Conservation (phyloP, 2,329 filamentous ascomycete species). For the Curvularia lunata region DNA sequence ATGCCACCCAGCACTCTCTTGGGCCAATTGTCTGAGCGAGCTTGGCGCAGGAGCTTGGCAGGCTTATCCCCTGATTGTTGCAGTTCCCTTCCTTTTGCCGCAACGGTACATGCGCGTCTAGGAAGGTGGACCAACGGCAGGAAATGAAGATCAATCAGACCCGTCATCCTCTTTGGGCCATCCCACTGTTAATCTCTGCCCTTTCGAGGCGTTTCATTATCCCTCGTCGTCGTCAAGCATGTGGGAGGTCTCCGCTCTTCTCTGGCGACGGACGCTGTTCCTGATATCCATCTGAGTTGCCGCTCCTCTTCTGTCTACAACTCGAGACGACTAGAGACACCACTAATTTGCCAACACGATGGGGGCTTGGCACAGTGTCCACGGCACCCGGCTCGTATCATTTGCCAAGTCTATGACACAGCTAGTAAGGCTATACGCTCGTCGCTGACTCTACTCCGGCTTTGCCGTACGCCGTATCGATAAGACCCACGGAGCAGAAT, state of each 20-base stretch:
- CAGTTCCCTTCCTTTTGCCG: slow-evolving; percentile 13
- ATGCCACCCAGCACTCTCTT: slow-evolving; percentile 27
- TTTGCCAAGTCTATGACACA: neutral
- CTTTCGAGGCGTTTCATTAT: neutral
- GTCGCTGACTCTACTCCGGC: neutral
- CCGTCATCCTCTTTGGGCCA: neutral
- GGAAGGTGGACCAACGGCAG: slow-evolving; percentile 9
- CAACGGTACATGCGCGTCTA: slow-evolving; percentile 2
- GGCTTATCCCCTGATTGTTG: slow-evolving; percentile 26
- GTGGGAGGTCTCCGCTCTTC: neutral
- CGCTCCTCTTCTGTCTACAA: neutral
- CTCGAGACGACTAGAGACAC: neutral
- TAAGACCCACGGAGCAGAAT: neutral
- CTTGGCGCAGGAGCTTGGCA: slow-evolving; percentile 32
- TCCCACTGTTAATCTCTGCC: neutral
- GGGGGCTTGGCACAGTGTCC: neutral
- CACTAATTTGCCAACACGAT: neutral
- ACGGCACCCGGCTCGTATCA: neutral
- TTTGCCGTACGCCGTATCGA: neutral
- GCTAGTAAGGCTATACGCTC: neutral
- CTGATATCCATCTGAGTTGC: neutral
- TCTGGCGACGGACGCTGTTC: neutral
- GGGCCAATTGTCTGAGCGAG: slow-evolving; percentile 13
- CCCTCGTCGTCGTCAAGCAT: neutral
- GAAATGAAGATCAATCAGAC: slow-evolving; percentile 3